Conservation (phyloP, 2,329 filamentous ascomycete species). For the Claviceps sp. region DNA sequence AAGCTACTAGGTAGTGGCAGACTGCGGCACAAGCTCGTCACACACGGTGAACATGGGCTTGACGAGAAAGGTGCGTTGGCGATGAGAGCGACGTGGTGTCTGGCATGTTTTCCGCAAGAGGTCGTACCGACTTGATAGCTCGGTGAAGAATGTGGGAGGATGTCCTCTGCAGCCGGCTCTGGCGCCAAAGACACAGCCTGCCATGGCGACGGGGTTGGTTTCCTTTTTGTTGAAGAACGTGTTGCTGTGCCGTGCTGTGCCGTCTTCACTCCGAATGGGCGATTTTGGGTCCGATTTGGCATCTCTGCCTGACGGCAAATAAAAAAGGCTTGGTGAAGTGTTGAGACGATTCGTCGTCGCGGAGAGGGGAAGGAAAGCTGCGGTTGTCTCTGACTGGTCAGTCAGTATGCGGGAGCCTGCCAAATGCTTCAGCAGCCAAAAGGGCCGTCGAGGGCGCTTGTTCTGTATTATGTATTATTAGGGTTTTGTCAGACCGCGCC, state of each 20-base stretch:
- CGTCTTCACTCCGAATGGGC: not conserved
- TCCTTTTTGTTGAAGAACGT: not conserved
- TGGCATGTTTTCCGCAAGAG: not conserved
- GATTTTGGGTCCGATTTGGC: not conserved
- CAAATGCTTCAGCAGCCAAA: not conserved
- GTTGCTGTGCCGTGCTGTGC: not conserved
- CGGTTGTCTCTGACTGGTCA: not conserved
- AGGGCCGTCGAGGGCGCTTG: too few species aligned
- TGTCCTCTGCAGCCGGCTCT: not conserved
- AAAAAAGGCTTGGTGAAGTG: not conserved
- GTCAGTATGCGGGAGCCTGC: not conserved
- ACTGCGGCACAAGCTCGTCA: slow-evolving; percentile 13
- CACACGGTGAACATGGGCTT: slow-evolving; percentile 12
- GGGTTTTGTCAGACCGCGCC: too few species aligned
- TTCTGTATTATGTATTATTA: too few species aligned
- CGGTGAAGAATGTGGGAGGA: slow-evolving; percentile 3
- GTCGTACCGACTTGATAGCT: not conserved
- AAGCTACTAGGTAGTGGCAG: slow-evolving; percentile 4
- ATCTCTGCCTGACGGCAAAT: not conserved
- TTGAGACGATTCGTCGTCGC: too few species aligned
- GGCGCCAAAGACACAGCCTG: not conserved
- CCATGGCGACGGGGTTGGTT: not conserved
- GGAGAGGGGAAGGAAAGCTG: too few species aligned
- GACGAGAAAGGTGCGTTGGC: not conserved
- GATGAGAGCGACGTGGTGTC: not conserved